phyloP scores from a whole-genome alignment of 345 rosid species.

The Conringia planisiliqua region DNA sequence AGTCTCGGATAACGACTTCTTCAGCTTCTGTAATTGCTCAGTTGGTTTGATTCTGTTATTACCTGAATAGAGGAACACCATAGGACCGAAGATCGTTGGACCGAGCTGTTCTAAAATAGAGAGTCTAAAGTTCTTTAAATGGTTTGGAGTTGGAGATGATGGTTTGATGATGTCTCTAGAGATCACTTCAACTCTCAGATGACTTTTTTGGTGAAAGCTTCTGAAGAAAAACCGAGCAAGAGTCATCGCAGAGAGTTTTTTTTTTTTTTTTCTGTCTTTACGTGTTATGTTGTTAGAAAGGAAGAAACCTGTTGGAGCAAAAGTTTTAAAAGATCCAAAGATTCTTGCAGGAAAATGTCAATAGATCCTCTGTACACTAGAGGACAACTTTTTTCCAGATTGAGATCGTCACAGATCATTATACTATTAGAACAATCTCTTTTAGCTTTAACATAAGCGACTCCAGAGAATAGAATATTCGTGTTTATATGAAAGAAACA shows the following conservation, averaged over 20 bases:
- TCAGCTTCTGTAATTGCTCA: slow-evolving; percentile 27
- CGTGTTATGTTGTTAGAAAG: neutral
- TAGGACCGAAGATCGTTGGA: slow-evolving; percentile 30
- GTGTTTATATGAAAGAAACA: neutral
- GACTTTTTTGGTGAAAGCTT: slow-evolving; percentile 22
- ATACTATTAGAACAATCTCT: neutral
- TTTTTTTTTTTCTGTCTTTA: neutral
- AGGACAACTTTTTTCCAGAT: neutral
- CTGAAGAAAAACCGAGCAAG: slow-evolving; percentile 5
- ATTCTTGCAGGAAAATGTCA: slow-evolving; percentile 28
- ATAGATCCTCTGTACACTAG: slow-evolving; percentile 18
- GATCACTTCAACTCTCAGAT: slow-evolving; percentile 18
- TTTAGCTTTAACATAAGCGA: neutral
- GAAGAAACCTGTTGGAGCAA: neutral
- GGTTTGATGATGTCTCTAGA: slow-evolving; percentile 45
- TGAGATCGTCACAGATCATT: neutral
- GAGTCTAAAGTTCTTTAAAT: slow-evolving; percentile 25
- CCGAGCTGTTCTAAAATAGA: slow-evolving; percentile 46
- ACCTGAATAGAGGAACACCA: slow-evolving; percentile 35
- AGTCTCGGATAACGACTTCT: slow-evolving; percentile 41
- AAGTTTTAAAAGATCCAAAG: slow-evolving; percentile 14
- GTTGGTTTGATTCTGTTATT: neutral
- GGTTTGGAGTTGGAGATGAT: slow-evolving; percentile 40
- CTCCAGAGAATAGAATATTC: slow-evolving; percentile 6
- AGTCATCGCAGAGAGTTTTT: slow-evolving; percentile 9